These are phyloP conservation scores for Pichia phayaonensis DNA, from an alignment of 805 yeast genomes.

Conservation along the genomic window DNA sequence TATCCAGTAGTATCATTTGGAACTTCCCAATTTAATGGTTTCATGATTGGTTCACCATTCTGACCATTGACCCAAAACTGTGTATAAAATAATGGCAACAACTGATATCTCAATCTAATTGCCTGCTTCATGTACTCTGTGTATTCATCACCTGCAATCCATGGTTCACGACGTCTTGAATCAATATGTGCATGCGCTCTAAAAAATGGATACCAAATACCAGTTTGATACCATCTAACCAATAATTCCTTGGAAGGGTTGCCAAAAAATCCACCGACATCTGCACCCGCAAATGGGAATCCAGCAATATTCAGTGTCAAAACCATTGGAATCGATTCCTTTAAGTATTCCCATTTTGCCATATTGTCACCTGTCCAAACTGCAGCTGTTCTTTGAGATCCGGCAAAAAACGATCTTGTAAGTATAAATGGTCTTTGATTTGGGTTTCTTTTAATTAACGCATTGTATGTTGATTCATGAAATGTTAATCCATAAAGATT, in stretches of 20 bases:
- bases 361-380: constrained; percentile 98
- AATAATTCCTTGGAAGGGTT: constrained; percentile 76
- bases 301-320: constrained; percentile 76
- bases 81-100: constrained; percentile 77
- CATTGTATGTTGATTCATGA: constrained; percentile 72
- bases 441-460: constrained; percentile 45
- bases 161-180: constrained; percentile 87
- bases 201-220: constrained; percentile 93
- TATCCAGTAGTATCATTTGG: constrained; percentile 42
- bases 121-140: constrained; percentile 62
- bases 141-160: constrained; percentile 72
- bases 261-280: constrained; percentile 95
- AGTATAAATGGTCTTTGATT: constrained; percentile 75
- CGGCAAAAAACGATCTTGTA: constrained; percentile 82
- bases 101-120: constrained; percentile 60
- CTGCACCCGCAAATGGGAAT: constrained; percentile 92
- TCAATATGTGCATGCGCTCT: constrained; percentile 97
- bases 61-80: constrained; percentile 58
- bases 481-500: constrained; percentile 74
- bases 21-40: constrained; percentile 54
- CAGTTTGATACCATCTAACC: constrained; percentile 93
- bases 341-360: constrained; percentile 85
- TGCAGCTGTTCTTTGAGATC: constrained; percentile 86
- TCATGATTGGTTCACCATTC: constrained; percentile 62
- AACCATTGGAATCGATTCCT: constrained; percentile 79